Conservation (phyloP, 768 basidiomycete species). For the Russula earlei region DNA sequence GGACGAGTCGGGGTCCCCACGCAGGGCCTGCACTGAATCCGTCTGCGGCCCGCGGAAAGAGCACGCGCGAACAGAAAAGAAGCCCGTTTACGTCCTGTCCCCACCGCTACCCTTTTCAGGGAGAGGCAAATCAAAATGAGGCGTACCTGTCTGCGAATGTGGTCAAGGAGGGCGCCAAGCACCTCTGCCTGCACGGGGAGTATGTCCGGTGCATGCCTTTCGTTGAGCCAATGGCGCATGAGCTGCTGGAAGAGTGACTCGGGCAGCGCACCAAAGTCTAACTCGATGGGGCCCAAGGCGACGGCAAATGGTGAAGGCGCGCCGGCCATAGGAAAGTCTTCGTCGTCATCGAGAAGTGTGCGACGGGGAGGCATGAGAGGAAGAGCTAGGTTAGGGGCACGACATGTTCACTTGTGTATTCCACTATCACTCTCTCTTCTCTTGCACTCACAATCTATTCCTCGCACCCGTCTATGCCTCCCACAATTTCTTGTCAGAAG, state of each 20-base stretch:
- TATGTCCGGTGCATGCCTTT: slow-evolving; percentile 73
- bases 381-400: background rate
- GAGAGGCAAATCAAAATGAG: background rate
- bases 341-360: slow-evolving; percentile 16
- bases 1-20: slow-evolving; percentile 73
- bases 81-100: background rate
- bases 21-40: slow-evolving; percentile 64
- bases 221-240: slow-evolving; percentile 80
- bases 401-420: slow-evolving; percentile 9
- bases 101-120: background rate
- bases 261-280: slow-evolving; percentile 22
- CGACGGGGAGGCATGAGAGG: slow-evolving; percentile 16
- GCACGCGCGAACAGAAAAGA: too few relatives aligned
- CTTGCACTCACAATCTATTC: slow-evolving; percentile 11
- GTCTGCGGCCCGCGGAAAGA: too few relatives aligned
- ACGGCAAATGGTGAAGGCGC: background rate
- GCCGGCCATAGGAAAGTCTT: slow-evolving; percentile 16
- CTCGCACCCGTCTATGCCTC: slow-evolving; percentile 6
- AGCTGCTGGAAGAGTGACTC: slow-evolving; percentile 61
- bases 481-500: slow-evolving; percentile 7
- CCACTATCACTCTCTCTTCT: slow-evolving; percentile 3
- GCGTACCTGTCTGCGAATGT: slow-evolving; percentile 73
- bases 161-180: slow-evolving; percentile 57
- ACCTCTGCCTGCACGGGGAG: slow-evolving; percentile 64
- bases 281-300: slow-evolving; percentile 2